Base-by-base conservation (phyloP, 768 basidiomycete genomes). In the Lactarius evosmus region DNA sequence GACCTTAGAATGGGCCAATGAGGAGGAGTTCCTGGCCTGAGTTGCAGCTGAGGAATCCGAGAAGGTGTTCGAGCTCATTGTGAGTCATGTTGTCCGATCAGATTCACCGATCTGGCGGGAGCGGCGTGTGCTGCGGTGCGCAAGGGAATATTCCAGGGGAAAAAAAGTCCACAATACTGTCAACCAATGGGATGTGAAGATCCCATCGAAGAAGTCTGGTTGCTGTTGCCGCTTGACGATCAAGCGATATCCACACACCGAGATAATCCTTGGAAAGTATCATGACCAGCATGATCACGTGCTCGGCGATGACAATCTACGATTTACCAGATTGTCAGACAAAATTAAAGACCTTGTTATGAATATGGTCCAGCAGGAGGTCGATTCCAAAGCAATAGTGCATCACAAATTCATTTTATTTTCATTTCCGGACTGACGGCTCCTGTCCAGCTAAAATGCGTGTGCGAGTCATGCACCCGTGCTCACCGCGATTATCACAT, bases 31-130 rank as follows among this genome's bases (percentile, higher is more conserved):
- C n/a, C n/a, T n/a, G n/a, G n/a, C n/a, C n/a, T n/a, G n/a, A n/a
- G n/a, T n/a, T n/a, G n/a, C n/a, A n/a, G n/a, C n/a, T n/a, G n/a
- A n/a, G n/a, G n/a, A n/a, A n/a, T n/a, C n/a, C n/a, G n/a, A n/a
- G n/a, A n/a, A n/a, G n/a, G n/a, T n/a, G n/a, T n/a, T n/a, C n/a
- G n/a, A n/a, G n/a, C n/a, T n/a, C n/a, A n/a, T n/a, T n/a, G n/a
- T n/a, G n/a, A n/a, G n/a, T n/a, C n/a, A n/a, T n/a, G n/a, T n/a
- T n/a, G n/a, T n/a, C n/a, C 52, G n/a, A 16, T 50, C 66, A 55
- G 60, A 29, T 63, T 54, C 68, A 41, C 56, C 61, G 63, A 60
- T 29, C 44, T 66, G 53, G 55, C 58, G 59, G 54, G 49, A 66
- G 58, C 62, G 60, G 56, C 61, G 66, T 11, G 44, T 17, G 8